Base-by-base conservation (phyloP, 768 basidiomycete genomes). In the Tricholomella constricta region DNA sequence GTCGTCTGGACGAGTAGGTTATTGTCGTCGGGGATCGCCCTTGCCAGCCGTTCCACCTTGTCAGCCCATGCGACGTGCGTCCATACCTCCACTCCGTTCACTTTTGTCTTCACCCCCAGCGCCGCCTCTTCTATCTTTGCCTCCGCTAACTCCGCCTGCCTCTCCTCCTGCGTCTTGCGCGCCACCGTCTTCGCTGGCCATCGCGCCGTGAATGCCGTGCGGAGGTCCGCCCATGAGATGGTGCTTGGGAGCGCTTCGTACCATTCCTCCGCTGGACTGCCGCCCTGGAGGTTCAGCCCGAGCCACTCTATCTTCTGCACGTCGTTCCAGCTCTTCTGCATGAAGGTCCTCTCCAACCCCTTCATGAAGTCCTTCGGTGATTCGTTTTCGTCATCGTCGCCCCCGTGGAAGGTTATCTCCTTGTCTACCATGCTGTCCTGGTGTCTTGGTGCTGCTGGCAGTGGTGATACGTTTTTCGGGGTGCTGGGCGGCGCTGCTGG, bases 81-180 rank as follows among this genome's bases (percentile, higher is more conserved):
- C 29, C 29, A 29, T 11, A 29, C 29, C 6, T 29, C 29, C 29
- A 29, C 29, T 11, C 29, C 29, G 11, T 29, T 29, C 6, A 11
- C 29, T 11, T 29, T 42, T 3, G 59, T 56, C n/a, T 50, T 56
- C 19, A 25, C 52, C 29, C 41, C 48, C 1, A 62, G 23, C 17
- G 57, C 59, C 2, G 43, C 54, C 35, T 60, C 36, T 20, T 26
- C 49, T 9, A 64, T 40, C 43, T 4, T 29, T 29, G 29, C 11
- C 11, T 29, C 11, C 6, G 29, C 29, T 11, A 29, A 11, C 11
- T 29, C 29, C 9, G 36, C 17, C 45, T 58, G 48, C 45, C 52
- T 60, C 35, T 64, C 60, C 32, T 51, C 46, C 27, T 32, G 10
- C 1, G 51, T 53, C 20, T 51, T 56, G 14, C 20, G 36, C 22